Evolutionary conservation across 2,329 filamentous ascomycete species (phyloP).

Genomic region (Xylaria multiplex): DNA sequence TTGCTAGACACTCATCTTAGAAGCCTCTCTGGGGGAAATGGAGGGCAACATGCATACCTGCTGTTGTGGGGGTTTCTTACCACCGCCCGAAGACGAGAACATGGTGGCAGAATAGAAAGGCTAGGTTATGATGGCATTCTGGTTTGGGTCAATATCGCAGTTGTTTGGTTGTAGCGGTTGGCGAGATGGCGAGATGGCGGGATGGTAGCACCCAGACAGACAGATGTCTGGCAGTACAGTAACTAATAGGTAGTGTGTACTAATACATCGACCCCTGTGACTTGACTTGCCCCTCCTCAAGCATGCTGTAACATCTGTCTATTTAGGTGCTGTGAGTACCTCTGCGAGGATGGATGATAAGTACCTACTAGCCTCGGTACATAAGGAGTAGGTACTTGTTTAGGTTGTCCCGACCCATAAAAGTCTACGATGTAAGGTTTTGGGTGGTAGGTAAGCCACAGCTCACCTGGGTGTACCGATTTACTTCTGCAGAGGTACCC

Average conservation of each 20-base stretch:
- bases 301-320: no score
- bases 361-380: background rate
- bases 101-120: constrained; percentile 55
- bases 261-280: constrained; percentile 8
- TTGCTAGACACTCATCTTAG: constrained; percentile 7
- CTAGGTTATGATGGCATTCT: constrained; percentile 44
- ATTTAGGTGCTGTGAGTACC: no score
- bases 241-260: background rate
- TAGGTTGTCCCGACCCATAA: no score
- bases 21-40: constrained; percentile 2
- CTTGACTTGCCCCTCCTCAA: constrained; percentile 19
- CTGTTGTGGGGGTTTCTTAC: constrained; percentile 76
- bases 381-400: background rate
- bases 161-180: constrained; percentile 12
- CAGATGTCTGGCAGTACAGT: constrained; percentile 3
- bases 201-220: constrained; percentile 12
- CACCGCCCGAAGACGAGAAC: constrained; percentile 72
- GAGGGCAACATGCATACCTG: constrained; percentile 66
- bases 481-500: background rate
- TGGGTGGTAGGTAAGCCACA: background rate
- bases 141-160: constrained; percentile 29
- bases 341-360: no score
- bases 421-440: no score
- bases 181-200: constrained; percentile 7
- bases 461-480: background rate